Base-by-base conservation (phyloP, 2,329 filamentous ascomycete species). In the Aspergillus cejpii region DNA sequence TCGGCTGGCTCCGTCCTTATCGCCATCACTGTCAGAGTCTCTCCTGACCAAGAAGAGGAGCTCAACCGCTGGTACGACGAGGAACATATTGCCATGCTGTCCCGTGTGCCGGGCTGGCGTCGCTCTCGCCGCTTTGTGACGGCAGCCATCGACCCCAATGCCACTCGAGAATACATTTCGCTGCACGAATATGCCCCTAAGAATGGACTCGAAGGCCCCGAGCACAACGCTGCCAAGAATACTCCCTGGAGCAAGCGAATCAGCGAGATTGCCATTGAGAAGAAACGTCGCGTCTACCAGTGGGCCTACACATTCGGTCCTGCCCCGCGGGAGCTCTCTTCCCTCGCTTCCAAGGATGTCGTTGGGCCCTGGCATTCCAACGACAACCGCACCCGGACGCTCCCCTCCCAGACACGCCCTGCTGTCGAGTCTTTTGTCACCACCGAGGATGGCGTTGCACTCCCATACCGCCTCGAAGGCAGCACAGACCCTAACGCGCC, bases 271-370 rank as follows among this genome's bases (percentile, higher is more conserved):
- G 76, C 87, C 8, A 75, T 73, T 17, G 65, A 70, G 37, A 79
- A 78, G 56, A 73, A 67, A 8, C 74, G 80, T 36, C 75, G 84
- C 14, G 73, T 74, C 0, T 92, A 87, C 66, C 72, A 78, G 26
- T 78, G 90, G 50, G 86, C 87, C 64, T 90, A 92, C 64, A 81
- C 84, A 8, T 94, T 94, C 58, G 85, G 87, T 0, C 77, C 84
- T 0, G 85, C 79, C 0, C 81, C 85, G 0, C 76, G 85, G 19
- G 84, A 91, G 53, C 72, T 91, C 3, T 56, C 72, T 0, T 74
- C 77, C 5, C 67, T 87, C 15, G 49, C 60, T 1, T 71, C 77
- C 1, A 65, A 65, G 1, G 70, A 75, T 2, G 67, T 73, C 1
- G 59, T 67, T 1, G 70, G 74, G 0, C 64, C 71, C 0, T 85